Evolutionary conservation across 2,329 filamentous ascomycete genomes (phyloP).

Genomic region (Claviceps sp.): DNA sequence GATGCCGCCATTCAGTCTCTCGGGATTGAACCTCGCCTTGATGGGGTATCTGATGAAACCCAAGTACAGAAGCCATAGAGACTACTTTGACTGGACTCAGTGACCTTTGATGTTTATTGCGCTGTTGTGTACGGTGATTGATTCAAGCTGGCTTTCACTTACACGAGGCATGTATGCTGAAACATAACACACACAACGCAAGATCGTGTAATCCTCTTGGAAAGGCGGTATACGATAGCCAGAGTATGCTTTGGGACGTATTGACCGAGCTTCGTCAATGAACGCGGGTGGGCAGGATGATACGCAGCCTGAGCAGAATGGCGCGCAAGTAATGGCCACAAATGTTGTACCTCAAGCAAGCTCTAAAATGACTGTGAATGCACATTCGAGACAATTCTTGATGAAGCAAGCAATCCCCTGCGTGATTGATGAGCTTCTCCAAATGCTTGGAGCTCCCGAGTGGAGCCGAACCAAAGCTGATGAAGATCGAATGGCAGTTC

Average conservation of each 20-base stretch:
- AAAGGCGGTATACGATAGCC: too few species aligned
- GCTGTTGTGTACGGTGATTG: too few species aligned
- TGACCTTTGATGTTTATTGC: background rate
- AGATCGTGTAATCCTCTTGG: too few species aligned
- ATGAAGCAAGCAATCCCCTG: background rate
- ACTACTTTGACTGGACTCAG: background rate
- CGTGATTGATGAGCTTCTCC: too few species aligned
- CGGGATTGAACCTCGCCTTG: constrained; percentile 6
- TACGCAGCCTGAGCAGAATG: too few species aligned
- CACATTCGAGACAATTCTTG: background rate
- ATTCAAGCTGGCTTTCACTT: background rate
- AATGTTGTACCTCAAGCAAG: background rate
- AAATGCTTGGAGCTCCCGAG: background rate
- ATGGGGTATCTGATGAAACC: background rate
- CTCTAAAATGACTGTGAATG: background rate
- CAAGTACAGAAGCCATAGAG: background rate
- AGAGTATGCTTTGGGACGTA: too few species aligned
- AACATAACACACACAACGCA: too few species aligned
- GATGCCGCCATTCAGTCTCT: constrained; percentile 16
- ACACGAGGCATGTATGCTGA: background rate
- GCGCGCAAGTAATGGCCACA: too few species aligned
- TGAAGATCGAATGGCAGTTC: background rate
- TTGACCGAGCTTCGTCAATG: too few species aligned
- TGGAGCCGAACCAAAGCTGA: background rate
- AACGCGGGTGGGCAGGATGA: too few species aligned